Percentiles rank a stretch among this genome's conserved stretches.
Conservation (phyloP, 495 filamentous ascomycete species). For the Neurospora tetrasperma region DNA sequence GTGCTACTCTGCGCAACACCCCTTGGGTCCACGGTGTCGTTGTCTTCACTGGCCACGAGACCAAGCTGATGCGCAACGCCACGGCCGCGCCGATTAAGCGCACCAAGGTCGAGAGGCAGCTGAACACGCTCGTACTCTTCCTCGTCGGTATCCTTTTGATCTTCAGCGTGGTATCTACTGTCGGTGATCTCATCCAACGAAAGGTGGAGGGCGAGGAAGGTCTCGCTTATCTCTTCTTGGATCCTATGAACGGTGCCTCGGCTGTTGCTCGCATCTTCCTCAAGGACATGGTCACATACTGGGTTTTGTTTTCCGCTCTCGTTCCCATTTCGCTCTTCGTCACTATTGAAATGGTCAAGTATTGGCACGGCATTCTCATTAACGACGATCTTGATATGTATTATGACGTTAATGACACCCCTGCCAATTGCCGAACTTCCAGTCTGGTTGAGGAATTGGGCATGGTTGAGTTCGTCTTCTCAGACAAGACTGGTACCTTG, state of each 20-base stretch:
- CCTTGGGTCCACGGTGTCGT: conserved; percentile 97
- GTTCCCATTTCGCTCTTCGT: conserved; percentile 98
- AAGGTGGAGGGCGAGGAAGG: conserved; percentile 40
- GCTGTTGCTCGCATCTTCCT: conserved; percentile 73
- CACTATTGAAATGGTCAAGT: conserved; percentile 96
- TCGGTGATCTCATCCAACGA: conserved; percentile 79
- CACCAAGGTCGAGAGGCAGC: conserved; percentile 84
- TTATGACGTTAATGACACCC: conserved; percentile 89
- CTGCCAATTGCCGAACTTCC: conserved; percentile 89
- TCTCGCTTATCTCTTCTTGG: conserved; percentile 63
- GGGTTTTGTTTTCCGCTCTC: conserved; percentile 95
- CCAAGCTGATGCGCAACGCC: conserved; percentile 97
- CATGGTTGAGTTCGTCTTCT: conserved; percentile 98
- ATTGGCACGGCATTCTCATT: conserved; percentile 93
- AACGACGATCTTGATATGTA: conserved; percentile 98
- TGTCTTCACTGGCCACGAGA: conserved; percentile 97
- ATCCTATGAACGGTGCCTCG: conserved; percentile 25
- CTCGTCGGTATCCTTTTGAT: conserved; percentile 73
- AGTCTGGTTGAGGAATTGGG: conserved; percentile 95
- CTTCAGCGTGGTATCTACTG: conserved; percentile 79
- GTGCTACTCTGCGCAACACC: conserved; percentile 90
- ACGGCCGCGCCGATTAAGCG: conserved; percentile 96
- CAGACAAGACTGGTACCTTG: conserved; percentile 97
- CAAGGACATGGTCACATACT: conserved; percentile 93
- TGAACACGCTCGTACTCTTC: conserved; percentile 89